Evolutionary conservation across 2,329 filamentous ascomycete species (phyloP).

Genomic region (Ramichloridium luteum): DNA sequence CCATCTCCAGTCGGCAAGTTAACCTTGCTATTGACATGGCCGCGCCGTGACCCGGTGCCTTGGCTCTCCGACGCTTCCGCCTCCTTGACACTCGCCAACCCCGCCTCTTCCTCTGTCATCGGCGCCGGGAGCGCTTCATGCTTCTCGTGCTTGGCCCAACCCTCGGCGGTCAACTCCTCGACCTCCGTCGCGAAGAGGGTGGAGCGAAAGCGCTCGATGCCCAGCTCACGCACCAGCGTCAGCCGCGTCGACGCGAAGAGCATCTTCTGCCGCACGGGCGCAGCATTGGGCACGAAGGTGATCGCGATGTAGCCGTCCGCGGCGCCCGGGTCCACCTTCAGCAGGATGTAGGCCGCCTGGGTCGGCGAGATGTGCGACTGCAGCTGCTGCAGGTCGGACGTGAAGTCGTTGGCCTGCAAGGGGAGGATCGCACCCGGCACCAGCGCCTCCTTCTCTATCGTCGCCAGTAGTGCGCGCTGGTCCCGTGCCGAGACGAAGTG

Average conservation of each 20-base stretch:
- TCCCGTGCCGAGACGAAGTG: conserved; percentile 48
- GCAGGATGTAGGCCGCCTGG: conserved; percentile 60
- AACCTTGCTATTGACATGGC: conserved; percentile 34
- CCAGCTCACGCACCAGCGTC: conserved; percentile 63
- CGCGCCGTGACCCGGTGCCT: conserved; percentile 50
- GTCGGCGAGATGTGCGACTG: conserved; percentile 52
- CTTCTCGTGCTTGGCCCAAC: conserved; percentile 61
- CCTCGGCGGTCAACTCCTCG: conserved; percentile 55
- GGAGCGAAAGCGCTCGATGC: conserved; percentile 66
- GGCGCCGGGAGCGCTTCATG: conserved; percentile 52
- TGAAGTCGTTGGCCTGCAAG: conserved; percentile 43
- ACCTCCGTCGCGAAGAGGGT: conserved; percentile 60
- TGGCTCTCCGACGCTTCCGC: conserved; percentile 64
- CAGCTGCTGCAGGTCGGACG: conserved; percentile 51
- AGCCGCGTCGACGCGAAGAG: conserved; percentile 68
- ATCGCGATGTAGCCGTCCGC: conserved; percentile 48
- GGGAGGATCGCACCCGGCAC: conserved; percentile 46
- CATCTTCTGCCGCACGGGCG: conserved; percentile 76
- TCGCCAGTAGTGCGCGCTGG: conserved; percentile 59
- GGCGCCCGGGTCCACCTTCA: conserved; percentile 49
- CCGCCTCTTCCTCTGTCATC: conserved; percentile 65
- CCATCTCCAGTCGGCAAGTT: conserved; percentile 47
- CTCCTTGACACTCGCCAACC: conserved; percentile 58
- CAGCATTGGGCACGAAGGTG: conserved; percentile 67
- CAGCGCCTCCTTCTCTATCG: conserved; percentile 57